These are phyloP conservation scores for Botrytis fragariae DNA, from an alignment of 2,329 filamentous ascomycete genomes.

Conservation along the genomic window DNA sequence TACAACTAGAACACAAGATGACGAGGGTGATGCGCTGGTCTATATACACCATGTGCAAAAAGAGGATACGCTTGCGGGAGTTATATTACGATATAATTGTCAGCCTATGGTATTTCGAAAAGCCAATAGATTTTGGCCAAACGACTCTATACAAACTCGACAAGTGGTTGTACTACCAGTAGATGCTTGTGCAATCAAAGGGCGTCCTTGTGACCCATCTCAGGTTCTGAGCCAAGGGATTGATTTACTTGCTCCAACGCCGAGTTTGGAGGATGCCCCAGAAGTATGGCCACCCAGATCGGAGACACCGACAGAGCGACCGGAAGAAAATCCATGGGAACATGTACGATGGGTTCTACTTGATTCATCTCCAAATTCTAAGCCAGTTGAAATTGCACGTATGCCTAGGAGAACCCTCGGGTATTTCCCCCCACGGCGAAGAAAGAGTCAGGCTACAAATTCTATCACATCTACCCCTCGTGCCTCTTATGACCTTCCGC, in stretches of 20 bases:
- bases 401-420: slow-evolving; percentile 78
- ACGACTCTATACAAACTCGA: slow-evolving; percentile 83
- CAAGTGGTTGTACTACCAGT: slow-evolving; percentile 82
- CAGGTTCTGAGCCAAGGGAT: slow-evolving; percentile 42
- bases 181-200: slow-evolving; percentile 82
- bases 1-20: slow-evolving; percentile 43
- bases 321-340: slow-evolving; percentile 65
- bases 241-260: slow-evolving; percentile 53
- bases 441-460: slow-evolving; percentile 58
- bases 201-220: slow-evolving; percentile 59
- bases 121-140: slow-evolving; percentile 91
- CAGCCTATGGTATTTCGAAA: slow-evolving; percentile 78
- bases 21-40: slow-evolving; percentile 74
- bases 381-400: slow-evolving; percentile 80
- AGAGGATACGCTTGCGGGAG: slow-evolving; percentile 83
- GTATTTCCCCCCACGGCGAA: slow-evolving; percentile 91
- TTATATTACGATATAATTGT: slow-evolving; percentile 88
- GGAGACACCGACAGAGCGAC: slow-evolving; percentile 31
- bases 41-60: slow-evolving; percentile 86
- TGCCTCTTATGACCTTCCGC: slow-evolving; percentile 34
- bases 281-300: slow-evolving; percentile 33
- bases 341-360: slow-evolving; percentile 89
- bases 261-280: slow-evolving; percentile 40
- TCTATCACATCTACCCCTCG: slow-evolving; percentile 64
- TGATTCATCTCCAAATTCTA: slow-evolving; percentile 59